Base-by-base conservation (phyloP, 352 stramenopile genomes). In the Pythium plurisporium region DNA sequence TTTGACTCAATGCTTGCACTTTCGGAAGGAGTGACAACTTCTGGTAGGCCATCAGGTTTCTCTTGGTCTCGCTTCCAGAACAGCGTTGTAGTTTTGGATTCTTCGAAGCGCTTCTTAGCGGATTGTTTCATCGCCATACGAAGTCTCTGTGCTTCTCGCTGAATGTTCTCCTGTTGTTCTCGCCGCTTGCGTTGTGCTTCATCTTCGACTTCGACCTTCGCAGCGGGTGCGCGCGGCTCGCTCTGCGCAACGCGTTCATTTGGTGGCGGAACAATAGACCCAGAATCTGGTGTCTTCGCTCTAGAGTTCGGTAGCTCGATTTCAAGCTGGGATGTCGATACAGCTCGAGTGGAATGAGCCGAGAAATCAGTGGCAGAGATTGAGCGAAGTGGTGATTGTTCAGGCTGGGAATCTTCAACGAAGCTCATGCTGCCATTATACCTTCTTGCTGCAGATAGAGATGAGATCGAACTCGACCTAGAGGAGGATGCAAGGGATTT, bases 101-200 rank as follows among this genome's bases (percentile, higher is more conserved):
- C 73, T 65, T 92, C 82, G 33, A 91, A 73, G 3, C 82, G 68
- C 53, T 91, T 90, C 41, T 87, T 76, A 1, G 82, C 84, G 2
- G 80, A 90, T 45, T 86, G 58, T 40, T 85, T 89, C 7, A 79
- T 72, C 31, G 78, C 72, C 31, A 86, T 55, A 37, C 84, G 76
- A 54, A 94, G 60, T 14, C 79, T 70, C 43, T 88, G 67, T 4
- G 76, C 78, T 58, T 92, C 79, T 3, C 73, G 73, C 23, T 86
- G 64, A 22, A 91, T 81, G n/a, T 58, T 82, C 51, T 82, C 73
- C 33, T 85, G 65, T 23, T 87, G 75, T 37, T 88, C 73, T 40
- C 67, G 67, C 30, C 72, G 70, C 36, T 67, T 79, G 4, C 74
- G 67, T 33, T 85, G 67, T 10, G 70, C 45, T 38, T 71, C 64